A percentile compares a stretch with the other conserved stretches of the same genome.
Evolutionary conservation across 2,329 filamentous ascomycete genomes (phyloP).

Genomic region (Aspergillus luchuensis): DNA sequence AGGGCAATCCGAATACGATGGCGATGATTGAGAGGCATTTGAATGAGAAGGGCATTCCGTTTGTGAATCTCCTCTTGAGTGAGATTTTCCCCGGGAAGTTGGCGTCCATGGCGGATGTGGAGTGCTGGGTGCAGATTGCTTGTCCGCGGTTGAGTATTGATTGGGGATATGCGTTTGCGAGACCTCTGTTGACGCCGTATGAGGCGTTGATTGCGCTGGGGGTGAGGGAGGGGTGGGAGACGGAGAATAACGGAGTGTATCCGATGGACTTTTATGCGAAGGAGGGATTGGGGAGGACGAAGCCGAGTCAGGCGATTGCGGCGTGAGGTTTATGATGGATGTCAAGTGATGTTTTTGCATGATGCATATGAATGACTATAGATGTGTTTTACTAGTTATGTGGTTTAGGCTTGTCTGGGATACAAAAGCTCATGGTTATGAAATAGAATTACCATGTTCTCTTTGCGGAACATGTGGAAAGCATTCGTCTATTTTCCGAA

Average conservation of each 20-base stretch:
- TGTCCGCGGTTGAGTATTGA: slow-evolving; percentile 97
- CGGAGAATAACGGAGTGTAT: slow-evolving; percentile 66
- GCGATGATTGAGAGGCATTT: slow-evolving; percentile 79
- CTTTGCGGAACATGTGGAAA: not conserved
- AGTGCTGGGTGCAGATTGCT: slow-evolving; percentile 97
- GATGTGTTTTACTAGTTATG: not conserved
- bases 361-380: slow-evolving; percentile 12
- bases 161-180: slow-evolving; percentile 94
- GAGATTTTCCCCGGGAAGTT: slow-evolving; percentile 98
- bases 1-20: slow-evolving; percentile 95
- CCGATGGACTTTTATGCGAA: slow-evolving; percentile 98
- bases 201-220: slow-evolving; percentile 91
- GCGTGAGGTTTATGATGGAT: slow-evolving; percentile 2
- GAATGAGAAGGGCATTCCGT: slow-evolving; percentile 70
- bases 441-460: not conserved
- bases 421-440: slow-evolving; percentile 8
- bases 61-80: slow-evolving; percentile 81
- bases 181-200: slow-evolving; percentile 88
- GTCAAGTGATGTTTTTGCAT: slow-evolving; percentile 1
- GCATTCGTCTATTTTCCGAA: slow-evolving; percentile 3
- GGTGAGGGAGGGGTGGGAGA: slow-evolving; percentile 72
- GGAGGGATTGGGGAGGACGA: slow-evolving; percentile 80
- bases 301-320: slow-evolving; percentile 19
- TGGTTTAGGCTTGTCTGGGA: not conserved
- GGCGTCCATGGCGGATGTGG: slow-evolving; percentile 88